phyloP scores from a whole-genome alignment of 2,329 filamentous ascomycete genomes.

The Paecilomyces niveus region DNA sequence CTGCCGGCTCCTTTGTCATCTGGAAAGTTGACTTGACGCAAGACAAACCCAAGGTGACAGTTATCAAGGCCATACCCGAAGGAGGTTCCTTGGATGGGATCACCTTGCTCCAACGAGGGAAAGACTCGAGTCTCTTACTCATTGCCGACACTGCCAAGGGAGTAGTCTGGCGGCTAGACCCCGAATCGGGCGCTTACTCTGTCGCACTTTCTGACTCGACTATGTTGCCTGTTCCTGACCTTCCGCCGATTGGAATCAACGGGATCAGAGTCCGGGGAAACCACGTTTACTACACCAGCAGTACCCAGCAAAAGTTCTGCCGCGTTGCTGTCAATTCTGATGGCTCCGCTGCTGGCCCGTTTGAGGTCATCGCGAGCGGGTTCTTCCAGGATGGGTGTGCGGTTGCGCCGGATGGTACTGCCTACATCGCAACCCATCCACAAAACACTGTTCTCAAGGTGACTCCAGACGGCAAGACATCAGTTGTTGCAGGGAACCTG shows the following conservation, averaged over 20 bases:
- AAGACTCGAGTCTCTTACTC: constrained; percentile 4
- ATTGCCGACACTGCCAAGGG: constrained; percentile 10
- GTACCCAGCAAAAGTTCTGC: constrained; percentile 10
- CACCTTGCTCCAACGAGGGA: constrained; percentile 6
- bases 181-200: constrained; percentile 6
- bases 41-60: background rate
- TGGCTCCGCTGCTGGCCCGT: constrained; percentile 8
- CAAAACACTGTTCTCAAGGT: constrained; percentile 9
- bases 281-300: constrained; percentile 13
- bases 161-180: constrained; percentile 10
- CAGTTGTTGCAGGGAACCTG: background rate
- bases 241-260: constrained; percentile 9
- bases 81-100: constrained; percentile 11
- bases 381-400: constrained; percentile 12
- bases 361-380: constrained; percentile 8
- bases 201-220: constrained; percentile 6
- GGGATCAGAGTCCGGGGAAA: constrained; percentile 5
- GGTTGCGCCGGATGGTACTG: constrained; percentile 7
- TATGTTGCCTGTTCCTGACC: constrained; percentile 1
- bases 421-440: constrained; percentile 10
- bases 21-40: constrained; percentile 10
- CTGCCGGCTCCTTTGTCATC: constrained; percentile 7
- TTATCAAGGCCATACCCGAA: constrained; percentile 8
- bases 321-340: constrained; percentile 11
- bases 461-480: background rate